phyloP scores from a whole-genome alignment of 2,329 filamentous ascomycete species.

The Cladophialophora chaetospira region DNA sequence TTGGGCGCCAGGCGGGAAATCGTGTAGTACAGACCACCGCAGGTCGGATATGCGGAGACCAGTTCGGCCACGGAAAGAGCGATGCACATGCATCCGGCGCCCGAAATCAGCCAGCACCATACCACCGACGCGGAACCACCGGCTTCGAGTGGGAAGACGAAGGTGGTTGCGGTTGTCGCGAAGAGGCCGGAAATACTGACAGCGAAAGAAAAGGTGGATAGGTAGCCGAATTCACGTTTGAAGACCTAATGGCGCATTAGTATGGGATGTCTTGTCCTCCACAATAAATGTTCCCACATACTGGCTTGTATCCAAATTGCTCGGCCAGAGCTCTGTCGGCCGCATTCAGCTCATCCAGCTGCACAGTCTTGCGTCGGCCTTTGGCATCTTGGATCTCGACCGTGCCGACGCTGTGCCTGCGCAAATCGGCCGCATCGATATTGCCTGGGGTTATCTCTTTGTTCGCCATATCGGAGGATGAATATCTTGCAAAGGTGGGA shows the following conservation, averaged over 20 bases:
- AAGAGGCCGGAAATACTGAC: constrained; percentile 60
- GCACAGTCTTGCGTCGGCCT: constrained; percentile 29
- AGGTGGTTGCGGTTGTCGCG: constrained; percentile 59
- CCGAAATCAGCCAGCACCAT: constrained; percentile 62
- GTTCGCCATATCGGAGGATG: constrained; percentile 9
- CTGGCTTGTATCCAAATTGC: constrained; percentile 39
- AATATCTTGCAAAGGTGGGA: neutral
- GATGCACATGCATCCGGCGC: constrained; percentile 60
- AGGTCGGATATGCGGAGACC: constrained; percentile 61
- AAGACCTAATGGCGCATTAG: constrained; percentile 32
- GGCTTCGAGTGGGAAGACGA: constrained; percentile 55
- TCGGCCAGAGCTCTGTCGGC: constrained; percentile 37
- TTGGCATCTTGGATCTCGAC: constrained; percentile 26
- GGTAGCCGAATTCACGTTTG: constrained; percentile 60
- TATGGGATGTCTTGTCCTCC: neutral
- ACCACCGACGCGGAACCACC: constrained; percentile 57
- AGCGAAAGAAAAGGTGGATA: constrained; percentile 63
- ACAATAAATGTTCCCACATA: constrained; percentile 19
- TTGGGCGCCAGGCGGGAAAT: constrained; percentile 58
- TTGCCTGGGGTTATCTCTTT: constrained; percentile 15
- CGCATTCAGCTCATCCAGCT: constrained; percentile 33
- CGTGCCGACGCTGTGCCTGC: constrained; percentile 26
- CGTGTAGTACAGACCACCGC: constrained; percentile 58
- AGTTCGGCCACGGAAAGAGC: constrained; percentile 58
- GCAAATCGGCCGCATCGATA: constrained; percentile 16